Evolutionary conservation across 768 basidiomycete species (phyloP).

Genomic region (Pulveroboletus sp.): DNA sequence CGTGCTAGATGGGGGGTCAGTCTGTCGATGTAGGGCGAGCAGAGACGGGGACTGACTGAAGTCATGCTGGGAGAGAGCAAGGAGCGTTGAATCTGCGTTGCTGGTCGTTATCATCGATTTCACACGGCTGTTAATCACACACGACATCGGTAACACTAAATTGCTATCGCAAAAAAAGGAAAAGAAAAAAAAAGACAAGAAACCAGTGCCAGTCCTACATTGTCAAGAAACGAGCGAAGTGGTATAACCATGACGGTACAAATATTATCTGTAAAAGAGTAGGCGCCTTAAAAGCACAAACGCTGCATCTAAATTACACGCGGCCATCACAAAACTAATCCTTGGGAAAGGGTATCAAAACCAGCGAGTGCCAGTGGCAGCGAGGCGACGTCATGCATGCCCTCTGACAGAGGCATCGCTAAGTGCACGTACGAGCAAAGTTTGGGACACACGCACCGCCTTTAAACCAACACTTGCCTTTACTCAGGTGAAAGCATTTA

Average conservation of each 20-base stretch:
- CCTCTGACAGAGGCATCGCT: conserved; percentile 27
- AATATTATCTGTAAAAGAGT: conserved; percentile 20
- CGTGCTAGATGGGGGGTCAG: conserved; percentile 33
- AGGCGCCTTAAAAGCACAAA: conserved; percentile 26
- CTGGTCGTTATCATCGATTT: conserved; percentile 49
- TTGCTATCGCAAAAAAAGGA: conserved; percentile 27
- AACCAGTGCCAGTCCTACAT: conserved; percentile 20
- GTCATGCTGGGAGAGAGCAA: conserved; percentile 44
- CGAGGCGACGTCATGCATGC: conserved; percentile 36
- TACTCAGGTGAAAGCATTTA: conserved; percentile 63
- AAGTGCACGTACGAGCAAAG: neutral
- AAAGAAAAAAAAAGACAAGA: conserved; percentile 12
- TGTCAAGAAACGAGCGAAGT: conserved; percentile 28
- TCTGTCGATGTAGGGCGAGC: neutral
- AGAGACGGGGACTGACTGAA: conserved; percentile 38
- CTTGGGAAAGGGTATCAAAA: conserved; percentile 25
- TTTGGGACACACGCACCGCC: conserved; percentile 41
- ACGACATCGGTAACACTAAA: conserved; percentile 8
- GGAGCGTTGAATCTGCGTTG: conserved; percentile 17
- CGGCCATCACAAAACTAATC: conserved; percentile 1
- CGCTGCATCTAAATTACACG: conserved; percentile 6
- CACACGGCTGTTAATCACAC: conserved; percentile 47
- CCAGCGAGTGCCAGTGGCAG: conserved; percentile 13
- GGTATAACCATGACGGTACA: conserved; percentile 26
- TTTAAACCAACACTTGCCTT: conserved; percentile 89